Evolutionary conservation across 441 rosid genomes (phyloP).

Genomic region (Pelargonium myrrhifolium): DNA sequence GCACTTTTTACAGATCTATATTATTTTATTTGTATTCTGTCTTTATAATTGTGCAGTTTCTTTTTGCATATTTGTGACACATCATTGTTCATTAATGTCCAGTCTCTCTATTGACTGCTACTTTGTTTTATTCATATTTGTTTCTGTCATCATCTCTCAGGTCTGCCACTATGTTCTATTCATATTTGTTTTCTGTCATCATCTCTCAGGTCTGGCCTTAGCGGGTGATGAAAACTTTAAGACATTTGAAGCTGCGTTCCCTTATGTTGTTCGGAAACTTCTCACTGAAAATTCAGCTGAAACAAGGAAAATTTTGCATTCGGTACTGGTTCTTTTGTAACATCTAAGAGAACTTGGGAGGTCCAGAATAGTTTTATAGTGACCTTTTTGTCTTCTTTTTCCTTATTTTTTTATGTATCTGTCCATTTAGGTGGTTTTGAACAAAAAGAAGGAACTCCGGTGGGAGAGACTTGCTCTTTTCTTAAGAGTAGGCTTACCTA

Average conservation of each 20-base stretch:
- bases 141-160: constrained; percentile 20
- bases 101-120: background rate
- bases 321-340: constrained; percentile 34
- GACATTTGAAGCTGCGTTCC: constrained; percentile 88
- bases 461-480: constrained; percentile 80
- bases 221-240: constrained; percentile 45
- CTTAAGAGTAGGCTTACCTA: constrained; percentile 53
- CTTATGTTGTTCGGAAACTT: constrained; percentile 70
- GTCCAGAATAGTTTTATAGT: constrained; percentile 11
- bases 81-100: background rate
- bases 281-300: constrained; percentile 66
- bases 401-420: constrained; percentile 3
- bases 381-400: constrained; percentile 10
- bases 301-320: constrained; percentile 64
- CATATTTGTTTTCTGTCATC: too few species aligned
- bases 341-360: constrained; percentile 11
- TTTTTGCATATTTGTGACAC: background rate
- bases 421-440: constrained; percentile 56
- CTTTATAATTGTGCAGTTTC: background rate
- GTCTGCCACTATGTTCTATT: too few species aligned
- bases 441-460: constrained; percentile 70
- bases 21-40: background rate
- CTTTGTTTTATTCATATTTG: constrained; percentile 10
- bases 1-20: background rate
- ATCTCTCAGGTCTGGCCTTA: constrained; percentile 75